A percentile compares a stretch with the other conserved stretches of the same genome.
Conservation (phyloP, 495 filamentous ascomycete genomes). For the Pyronema omphalodes region DNA sequence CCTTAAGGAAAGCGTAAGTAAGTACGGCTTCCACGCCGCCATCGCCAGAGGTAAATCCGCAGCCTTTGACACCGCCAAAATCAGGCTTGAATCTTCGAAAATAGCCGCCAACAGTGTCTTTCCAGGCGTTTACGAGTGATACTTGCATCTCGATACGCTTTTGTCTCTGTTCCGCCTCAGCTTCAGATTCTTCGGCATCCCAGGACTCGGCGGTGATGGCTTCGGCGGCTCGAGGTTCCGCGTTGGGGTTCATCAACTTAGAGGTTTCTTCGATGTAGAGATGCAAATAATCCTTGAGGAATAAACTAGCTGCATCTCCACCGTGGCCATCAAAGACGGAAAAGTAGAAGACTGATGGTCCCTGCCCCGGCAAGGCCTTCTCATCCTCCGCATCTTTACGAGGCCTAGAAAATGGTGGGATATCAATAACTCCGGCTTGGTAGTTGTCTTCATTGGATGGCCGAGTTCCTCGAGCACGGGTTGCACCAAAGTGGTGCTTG, state of each 20-base stretch:
- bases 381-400: background rate
- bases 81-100: constrained; percentile 74
- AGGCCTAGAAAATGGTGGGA: constrained; percentile 68
- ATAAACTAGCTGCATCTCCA: constrained; percentile 71
- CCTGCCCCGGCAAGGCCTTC: background rate
- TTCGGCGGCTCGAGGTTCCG: constrained; percentile 8
- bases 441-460: constrained; percentile 85
- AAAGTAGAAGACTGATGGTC: constrained; percentile 64
- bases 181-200: constrained; percentile 27
- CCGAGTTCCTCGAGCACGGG: constrained; percentile 58
- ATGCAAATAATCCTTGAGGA: constrained; percentile 68
- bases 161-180: constrained; percentile 24
- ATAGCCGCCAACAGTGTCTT: constrained; percentile 74
- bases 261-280: constrained; percentile 71
- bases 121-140: constrained; percentile 58
- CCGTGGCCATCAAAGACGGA: constrained; percentile 94
- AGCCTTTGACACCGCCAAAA: constrained; percentile 30
- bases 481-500: constrained; percentile 85
- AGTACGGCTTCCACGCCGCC: constrained; percentile 27
- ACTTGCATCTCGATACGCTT: constrained; percentile 36
- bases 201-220: constrained; percentile 8
- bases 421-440: constrained; percentile 81
- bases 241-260: constrained; percentile 44
- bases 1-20: constrained; percentile 77
- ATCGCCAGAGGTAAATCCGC: constrained; percentile 11